Evolutionary conservation across 352 stramenopile species (phyloP).

Genomic region (Phytophthora crassamura): DNA sequence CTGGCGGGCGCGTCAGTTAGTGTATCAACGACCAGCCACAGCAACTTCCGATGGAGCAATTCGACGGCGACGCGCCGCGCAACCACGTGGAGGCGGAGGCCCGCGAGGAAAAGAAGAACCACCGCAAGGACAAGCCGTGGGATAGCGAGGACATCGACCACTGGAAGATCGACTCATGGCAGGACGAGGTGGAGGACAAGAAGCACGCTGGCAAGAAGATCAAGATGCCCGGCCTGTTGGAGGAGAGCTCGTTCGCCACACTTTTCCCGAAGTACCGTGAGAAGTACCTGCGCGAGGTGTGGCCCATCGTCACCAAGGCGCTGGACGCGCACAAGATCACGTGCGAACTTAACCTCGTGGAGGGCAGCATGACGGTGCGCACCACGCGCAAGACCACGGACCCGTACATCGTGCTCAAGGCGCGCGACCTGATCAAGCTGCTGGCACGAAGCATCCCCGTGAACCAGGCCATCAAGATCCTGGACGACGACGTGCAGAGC

Average conservation of each 20-base stretch:
- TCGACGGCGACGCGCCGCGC: conserved; percentile 57
- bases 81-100: conserved; percentile 56
- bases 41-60: conserved; percentile 64
- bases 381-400: conserved; percentile 97
- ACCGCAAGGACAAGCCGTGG: conserved; percentile 99
- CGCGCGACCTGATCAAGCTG: conserved; percentile 98
- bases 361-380: conserved; percentile 92
- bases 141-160: conserved; percentile 98
- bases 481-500: conserved; percentile 98
- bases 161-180: conserved; percentile 96
- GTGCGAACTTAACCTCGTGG: conserved; percentile 99
- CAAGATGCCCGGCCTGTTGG: conserved; percentile 90
- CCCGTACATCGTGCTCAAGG: conserved; percentile 99
- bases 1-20: conserved; percentile 18
- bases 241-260: conserved; percentile 99
- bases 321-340: conserved; percentile 95
- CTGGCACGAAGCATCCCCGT: conserved; percentile 97
- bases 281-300: conserved; percentile 99
- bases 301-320: conserved; percentile 97
- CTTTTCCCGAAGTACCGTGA: conserved; percentile 99
- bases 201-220: conserved; percentile 75
- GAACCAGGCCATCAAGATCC: conserved; percentile 95
- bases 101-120: conserved; percentile 89
- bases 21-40: neutral
- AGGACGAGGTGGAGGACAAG: conserved; percentile 83